Conservation (phyloP, 2,329 filamentous ascomycete genomes). For the Penicillium italicum region DNA sequence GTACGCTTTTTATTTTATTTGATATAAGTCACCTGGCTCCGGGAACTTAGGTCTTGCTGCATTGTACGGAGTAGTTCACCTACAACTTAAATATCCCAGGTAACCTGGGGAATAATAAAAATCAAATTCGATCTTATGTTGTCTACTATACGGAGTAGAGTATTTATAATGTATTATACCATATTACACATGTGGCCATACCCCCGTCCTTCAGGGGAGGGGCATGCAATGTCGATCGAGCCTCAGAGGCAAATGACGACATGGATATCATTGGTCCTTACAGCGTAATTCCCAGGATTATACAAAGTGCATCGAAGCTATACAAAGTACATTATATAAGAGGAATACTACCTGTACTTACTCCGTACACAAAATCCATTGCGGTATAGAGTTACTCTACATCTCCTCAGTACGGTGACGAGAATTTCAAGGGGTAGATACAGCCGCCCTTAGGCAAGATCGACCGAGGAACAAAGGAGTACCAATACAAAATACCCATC, state of each 20-base stretch:
- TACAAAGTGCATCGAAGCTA: background rate
- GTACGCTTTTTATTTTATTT: background rate
- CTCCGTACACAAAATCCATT: too few relatives aligned
- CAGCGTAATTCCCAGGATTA: conserved; percentile 1
- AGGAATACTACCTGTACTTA: background rate
- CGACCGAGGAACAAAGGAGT: background rate
- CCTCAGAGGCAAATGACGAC: conserved; percentile 24
- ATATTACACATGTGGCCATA: conserved; percentile 2
- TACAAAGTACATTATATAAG: background rate
- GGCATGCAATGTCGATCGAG: conserved; percentile 36
- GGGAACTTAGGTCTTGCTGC: background rate
- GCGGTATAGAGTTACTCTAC: background rate
- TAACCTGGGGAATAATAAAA: background rate
- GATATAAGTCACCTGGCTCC: background rate
- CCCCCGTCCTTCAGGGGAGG: conserved; percentile 19
- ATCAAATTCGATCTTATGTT: background rate
- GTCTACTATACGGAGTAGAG: background rate
- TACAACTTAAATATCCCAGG: background rate
- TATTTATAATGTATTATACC: background rate
- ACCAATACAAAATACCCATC: background rate
- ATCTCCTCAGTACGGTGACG: background rate
- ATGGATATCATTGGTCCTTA: conserved; percentile 14
- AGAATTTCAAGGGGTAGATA: background rate
- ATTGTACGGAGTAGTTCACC: background rate
- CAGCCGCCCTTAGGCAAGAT: conserved; percentile 3